Evolutionary conservation across 2,329 filamentous ascomycete species (phyloP), one percentile per base, ranked within the genome.

Genomic region (Fusarium denticulatum): DNA sequence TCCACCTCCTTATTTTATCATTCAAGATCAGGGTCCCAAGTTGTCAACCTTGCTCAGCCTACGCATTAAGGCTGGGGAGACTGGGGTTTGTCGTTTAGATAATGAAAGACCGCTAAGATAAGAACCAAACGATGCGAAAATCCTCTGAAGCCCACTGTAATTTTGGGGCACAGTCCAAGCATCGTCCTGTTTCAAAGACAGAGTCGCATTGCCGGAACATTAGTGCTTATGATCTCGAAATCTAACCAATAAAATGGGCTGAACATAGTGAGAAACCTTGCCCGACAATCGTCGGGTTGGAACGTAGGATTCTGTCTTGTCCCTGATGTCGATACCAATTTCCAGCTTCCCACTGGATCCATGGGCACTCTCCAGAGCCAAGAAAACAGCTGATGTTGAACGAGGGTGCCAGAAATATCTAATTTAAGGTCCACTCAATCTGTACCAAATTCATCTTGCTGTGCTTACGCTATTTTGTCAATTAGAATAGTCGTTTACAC

Each of bases 341-440:
- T 37, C 55, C 52, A 39, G 11, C 34, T 40, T 37, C 20, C 50
- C 34, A 55, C 10, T 53, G 4, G n/a, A 36, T 58, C 1, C 28
- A 28, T n/a, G 7, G 13, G 8, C 13, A 22, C 7, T n/a, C 28
- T 1, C n/a, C 8, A 14, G 16, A 24, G 30, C 22, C 14, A 50
- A 32, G 8, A 34, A 50, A 34, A 34, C 30, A 10, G 6, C 16
- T 9, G 22, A 14, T 12, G 1, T 14, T 14, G 12, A 24, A 24
- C 14, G 3, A 14, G 2, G 30, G 30, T 50, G 22, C 47, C 30
- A 50, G 8, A 34, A 50, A 24, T 14, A 34, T 14, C 16, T 9
- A 4, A 1, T 7, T 0, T 7, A 7, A 3, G 22, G 30, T 3
- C 16, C 2, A 20, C 16, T 14, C 10, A 11, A 2, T 11, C 16